Base-by-base conservation (phyloP, 495 filamentous ascomycete genomes). In the Trichocladium antarcticum region DNA sequence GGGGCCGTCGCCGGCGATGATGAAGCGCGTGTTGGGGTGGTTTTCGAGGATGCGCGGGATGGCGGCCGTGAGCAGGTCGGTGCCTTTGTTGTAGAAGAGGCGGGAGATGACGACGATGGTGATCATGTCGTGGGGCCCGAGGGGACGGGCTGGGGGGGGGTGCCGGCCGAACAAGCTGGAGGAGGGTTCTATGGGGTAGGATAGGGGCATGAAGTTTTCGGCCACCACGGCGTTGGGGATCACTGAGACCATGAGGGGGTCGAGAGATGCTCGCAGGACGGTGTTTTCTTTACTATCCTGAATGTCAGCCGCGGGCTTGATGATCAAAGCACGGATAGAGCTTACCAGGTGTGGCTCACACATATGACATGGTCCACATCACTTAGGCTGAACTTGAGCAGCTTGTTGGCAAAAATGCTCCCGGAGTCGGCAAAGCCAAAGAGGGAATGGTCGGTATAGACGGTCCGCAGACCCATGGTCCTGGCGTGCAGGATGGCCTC, bases 291-390 rank as follows among this genome's bases (percentile, higher is more conserved):
- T 97, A 71, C 90, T 94, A 31, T 14, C 42, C 48, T 27, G 32
- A 24, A 45, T 22, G 11, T 43, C 44, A 48, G 32, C 54, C 55
- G 53, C 28, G 27, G 31, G 31, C 11, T 31, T 8, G 20, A 22
- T 15, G 16, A 8, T 10, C 20, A 19, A 36, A 56, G 4, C 24
- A 27, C 24, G 3, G 24, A 4, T 27, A 8, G 4, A 27, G 24
- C 74, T 42, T 73, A 92, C 89, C 90, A 96, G 46, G 92, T 98
- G 73, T 98, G 89, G 59, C 86, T 93, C 55, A 98, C 92, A 54
- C 92, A 97, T 45, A 98, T 93, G 31, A 92, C 89, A 77, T 98
- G 92, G 57, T 95, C 92, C 10, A 98, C 89, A 62, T 98, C 92
- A 59, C 93, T 97, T 54, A 98, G 58, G 0, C 80, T 88, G 59